These are phyloP conservation scores for Penicillium sp. DNA, from an alignment of 2,329 filamentous ascomycete species.

Conservation along the genomic window DNA sequence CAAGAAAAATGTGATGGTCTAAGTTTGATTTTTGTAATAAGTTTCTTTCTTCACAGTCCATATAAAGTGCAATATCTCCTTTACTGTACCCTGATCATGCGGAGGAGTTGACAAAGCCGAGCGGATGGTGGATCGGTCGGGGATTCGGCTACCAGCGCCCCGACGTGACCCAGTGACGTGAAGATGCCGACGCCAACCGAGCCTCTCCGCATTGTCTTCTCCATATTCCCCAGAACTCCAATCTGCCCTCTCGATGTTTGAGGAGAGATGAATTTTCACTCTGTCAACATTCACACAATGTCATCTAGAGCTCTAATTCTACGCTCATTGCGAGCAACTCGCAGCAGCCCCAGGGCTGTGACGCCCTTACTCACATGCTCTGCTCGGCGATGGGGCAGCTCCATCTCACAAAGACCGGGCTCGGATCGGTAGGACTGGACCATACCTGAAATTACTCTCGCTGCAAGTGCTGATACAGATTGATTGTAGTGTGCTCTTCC, in stretches of 20 bases:
- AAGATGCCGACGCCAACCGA: constrained; percentile 32
- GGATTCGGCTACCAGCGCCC: not conserved
- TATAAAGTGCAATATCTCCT: too few species aligned
- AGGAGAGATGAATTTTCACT: constrained; percentile 4
- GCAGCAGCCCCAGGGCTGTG: constrained; percentile 11
- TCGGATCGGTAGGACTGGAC: constrained; percentile 61
- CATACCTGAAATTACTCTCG: not conserved
- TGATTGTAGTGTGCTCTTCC: constrained; percentile 69
- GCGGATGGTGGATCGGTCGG: not conserved
- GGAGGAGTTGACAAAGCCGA: not conserved
- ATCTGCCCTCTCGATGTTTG: constrained; percentile 15
- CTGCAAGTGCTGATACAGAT: constrained; percentile 13
- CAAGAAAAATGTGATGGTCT: too few species aligned
- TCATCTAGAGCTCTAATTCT: constrained; percentile 28
- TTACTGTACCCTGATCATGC: not conserved
- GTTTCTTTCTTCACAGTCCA: too few species aligned
- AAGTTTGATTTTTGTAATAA: too few species aligned
- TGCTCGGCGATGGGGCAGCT: constrained; percentile 56
- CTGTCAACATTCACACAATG: constrained; percentile 11
- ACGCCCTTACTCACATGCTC: constrained; percentile 9
- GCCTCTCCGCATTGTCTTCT: constrained; percentile 18
- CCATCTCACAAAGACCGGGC: constrained; percentile 63
- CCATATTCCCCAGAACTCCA: constrained; percentile 19
- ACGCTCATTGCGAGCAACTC: constrained; percentile 18
- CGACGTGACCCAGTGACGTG: not conserved